These are phyloP conservation scores for Pythium vanterpoolii DNA, from an alignment of 352 stramenopile genomes.

Conservation along the genomic window DNA sequence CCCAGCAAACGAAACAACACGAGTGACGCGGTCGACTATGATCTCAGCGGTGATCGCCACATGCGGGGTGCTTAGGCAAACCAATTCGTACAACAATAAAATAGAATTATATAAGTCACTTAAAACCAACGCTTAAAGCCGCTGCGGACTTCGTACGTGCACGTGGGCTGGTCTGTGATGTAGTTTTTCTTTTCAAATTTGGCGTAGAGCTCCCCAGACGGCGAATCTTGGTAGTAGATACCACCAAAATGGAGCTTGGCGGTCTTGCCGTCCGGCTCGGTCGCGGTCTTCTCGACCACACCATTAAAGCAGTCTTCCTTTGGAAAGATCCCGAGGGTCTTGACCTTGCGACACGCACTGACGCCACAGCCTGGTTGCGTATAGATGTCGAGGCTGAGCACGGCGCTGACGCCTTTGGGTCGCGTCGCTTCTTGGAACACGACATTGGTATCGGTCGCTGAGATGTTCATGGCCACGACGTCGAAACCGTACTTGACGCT, in stretches of 20 bases:
- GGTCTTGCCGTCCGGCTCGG: slow-evolving; percentile 35
- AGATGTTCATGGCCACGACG: slow-evolving; percentile 41
- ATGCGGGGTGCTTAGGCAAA: too few species aligned
- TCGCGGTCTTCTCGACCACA: slow-evolving; percentile 28
- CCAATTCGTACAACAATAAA: neutral
- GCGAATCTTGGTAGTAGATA: slow-evolving; percentile 57
- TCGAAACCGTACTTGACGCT: slow-evolving; percentile 54
- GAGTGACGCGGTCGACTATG: too few species aligned
- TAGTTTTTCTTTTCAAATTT: slow-evolving; percentile 57
- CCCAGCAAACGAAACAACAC: too few species aligned
- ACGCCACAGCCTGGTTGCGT: slow-evolving; percentile 50
- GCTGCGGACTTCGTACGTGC: slow-evolving; percentile 30
- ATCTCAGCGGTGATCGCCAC: too few species aligned
- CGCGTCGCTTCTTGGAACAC: slow-evolving; percentile 42
- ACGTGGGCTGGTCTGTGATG: slow-evolving; percentile 39
- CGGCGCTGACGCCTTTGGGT: slow-evolving; percentile 32
- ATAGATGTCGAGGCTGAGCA: slow-evolving; percentile 42
- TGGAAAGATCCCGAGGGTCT: slow-evolving; percentile 30
- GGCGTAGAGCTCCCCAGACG: slow-evolving; percentile 47
- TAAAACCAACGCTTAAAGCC: slow-evolving; percentile 60
- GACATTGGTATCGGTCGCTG: slow-evolving; percentile 27
- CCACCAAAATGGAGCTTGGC: slow-evolving; percentile 45
- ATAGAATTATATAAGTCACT: neutral
- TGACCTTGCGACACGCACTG: slow-evolving; percentile 36
- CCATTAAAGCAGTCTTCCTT: slow-evolving; percentile 53